A percentile compares a stretch with the other conserved stretches of the same genome.
Evolutionary conservation across 2,329 filamentous ascomycete species (phyloP).

Genomic region (Plenodomus lindquistii): DNA sequence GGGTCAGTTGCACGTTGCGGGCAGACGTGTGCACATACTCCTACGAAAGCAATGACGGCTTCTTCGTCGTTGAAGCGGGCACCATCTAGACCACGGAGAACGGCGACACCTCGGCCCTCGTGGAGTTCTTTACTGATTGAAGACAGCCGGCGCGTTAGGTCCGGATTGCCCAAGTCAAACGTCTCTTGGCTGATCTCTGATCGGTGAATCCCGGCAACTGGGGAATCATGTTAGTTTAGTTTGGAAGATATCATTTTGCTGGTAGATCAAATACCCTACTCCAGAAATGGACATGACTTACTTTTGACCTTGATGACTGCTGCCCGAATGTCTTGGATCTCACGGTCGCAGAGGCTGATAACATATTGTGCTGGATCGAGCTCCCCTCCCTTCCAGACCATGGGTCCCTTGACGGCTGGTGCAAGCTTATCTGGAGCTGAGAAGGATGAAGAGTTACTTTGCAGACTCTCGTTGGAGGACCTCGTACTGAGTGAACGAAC

Average conservation of each 20-base stretch:
- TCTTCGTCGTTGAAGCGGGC: slow-evolving; percentile 44
- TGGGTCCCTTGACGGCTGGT: slow-evolving; percentile 32
- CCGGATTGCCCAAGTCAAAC: slow-evolving; percentile 30
- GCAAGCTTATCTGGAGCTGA: slow-evolving; percentile 37
- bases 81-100: slow-evolving; percentile 37
- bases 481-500: slow-evolving; percentile 28
- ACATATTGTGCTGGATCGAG: slow-evolving; percentile 34
- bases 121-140: slow-evolving; percentile 35
- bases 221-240: not conserved
- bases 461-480: slow-evolving; percentile 38
- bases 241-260: not conserved
- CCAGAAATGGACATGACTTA: slow-evolving; percentile 12
- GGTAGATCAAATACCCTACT: not conserved
- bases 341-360: slow-evolving; percentile 24
- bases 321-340: slow-evolving; percentile 35
- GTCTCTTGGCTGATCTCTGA: slow-evolving; percentile 24
- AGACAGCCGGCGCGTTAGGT: slow-evolving; percentile 29
- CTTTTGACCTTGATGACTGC: slow-evolving; percentile 40
- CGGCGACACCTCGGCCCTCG: slow-evolving; percentile 31
- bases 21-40: slow-evolving; percentile 37
- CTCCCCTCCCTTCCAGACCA: slow-evolving; percentile 39
- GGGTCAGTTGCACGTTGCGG: slow-evolving; percentile 41
- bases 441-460: slow-evolving; percentile 26
- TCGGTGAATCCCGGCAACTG: slow-evolving; percentile 25
- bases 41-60: slow-evolving; percentile 42